Evolutionary conservation across 169 alveolate genomes (phyloP).

Genomic region (Plasmodium ovale): DNA sequence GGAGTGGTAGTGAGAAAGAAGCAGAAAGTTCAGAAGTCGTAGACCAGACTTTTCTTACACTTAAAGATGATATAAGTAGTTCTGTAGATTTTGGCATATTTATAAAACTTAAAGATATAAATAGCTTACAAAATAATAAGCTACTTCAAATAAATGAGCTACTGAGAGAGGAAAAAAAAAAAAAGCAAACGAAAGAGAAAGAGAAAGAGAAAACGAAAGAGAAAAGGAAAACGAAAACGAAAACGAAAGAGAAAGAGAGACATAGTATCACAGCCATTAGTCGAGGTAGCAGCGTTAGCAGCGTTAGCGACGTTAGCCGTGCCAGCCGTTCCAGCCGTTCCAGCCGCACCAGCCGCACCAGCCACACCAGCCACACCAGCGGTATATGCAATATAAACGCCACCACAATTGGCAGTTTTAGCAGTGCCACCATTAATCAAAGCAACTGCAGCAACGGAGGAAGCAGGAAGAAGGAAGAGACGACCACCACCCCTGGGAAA

Average conservation of each 20-base stretch:
- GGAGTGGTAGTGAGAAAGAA: background rate
- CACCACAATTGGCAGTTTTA: background rate
- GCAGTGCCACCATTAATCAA: background rate
- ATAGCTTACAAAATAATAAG: slow-evolving; percentile 6
- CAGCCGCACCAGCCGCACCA: too few species aligned
- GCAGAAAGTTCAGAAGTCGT: background rate
- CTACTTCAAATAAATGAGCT: slow-evolving; percentile 20
- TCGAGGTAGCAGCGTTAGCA: background rate
- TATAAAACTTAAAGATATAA: slow-evolving; percentile 29
- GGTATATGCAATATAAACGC: too few species aligned
- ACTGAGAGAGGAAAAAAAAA: slow-evolving; percentile 22
- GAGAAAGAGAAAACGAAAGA: background rate
- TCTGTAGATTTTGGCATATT: slow-evolving; percentile 25
- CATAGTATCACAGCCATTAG: background rate
- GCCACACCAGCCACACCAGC: too few species aligned
- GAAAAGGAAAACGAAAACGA: background rate
- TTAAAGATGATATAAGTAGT: slow-evolving; percentile 19
- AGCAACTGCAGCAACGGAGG: background rate
- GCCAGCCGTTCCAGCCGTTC: too few species aligned
- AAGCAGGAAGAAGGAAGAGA: too few species aligned
- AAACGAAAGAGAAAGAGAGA: background rate
- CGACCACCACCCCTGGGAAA: background rate
- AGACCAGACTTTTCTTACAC: background rate
- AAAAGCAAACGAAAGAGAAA: too few species aligned
- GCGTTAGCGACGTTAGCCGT: background rate